phyloP scores from a whole-genome alignment of 2,329 filamentous ascomycete species.

The Neobulgaria alba region DNA sequence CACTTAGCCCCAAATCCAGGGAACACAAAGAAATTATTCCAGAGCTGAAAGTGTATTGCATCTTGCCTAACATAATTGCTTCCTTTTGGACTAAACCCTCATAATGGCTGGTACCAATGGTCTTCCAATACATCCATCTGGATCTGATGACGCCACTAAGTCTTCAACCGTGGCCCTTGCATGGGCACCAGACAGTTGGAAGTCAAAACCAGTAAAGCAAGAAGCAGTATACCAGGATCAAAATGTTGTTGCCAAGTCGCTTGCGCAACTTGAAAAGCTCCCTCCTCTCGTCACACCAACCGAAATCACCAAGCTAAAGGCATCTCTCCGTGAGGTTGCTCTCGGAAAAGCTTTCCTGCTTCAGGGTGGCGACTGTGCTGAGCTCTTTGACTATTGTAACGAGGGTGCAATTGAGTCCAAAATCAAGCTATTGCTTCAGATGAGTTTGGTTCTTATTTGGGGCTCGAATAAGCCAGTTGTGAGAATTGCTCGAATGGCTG shows the following conservation, averaged over 20 bases:
- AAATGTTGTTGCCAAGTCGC: constrained; percentile 48
- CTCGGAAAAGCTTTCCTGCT: constrained; percentile 86
- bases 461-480: constrained; percentile 75
- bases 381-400: constrained; percentile 94
- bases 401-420: constrained; percentile 87
- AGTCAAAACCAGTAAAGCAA: constrained; percentile 71
- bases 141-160: too few relatives aligned
- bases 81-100: too few relatives aligned
- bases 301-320: constrained; percentile 74
- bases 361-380: constrained; percentile 94
- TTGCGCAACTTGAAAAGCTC: constrained; percentile 56
- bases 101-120: too few relatives aligned
- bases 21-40: too few relatives aligned
- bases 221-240: constrained; percentile 60
- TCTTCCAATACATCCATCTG: too few relatives aligned
- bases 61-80: too few relatives aligned
- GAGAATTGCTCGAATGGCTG: constrained; percentile 90
- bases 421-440: constrained; percentile 92
- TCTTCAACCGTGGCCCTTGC: too few relatives aligned
- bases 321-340: constrained; percentile 75
- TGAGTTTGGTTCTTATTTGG: constrained; percentile 94
- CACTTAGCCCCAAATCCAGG: too few relatives aligned
- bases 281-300: constrained; percentile 72
- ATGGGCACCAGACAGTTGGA: constrained; percentile 63
- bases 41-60: too few relatives aligned